A percentile compares a stretch with the other conserved stretches of the same genome.
Conservation (phyloP, 1,284 basidiomycete species). For the Exobasidium cylindrosporum region DNA sequence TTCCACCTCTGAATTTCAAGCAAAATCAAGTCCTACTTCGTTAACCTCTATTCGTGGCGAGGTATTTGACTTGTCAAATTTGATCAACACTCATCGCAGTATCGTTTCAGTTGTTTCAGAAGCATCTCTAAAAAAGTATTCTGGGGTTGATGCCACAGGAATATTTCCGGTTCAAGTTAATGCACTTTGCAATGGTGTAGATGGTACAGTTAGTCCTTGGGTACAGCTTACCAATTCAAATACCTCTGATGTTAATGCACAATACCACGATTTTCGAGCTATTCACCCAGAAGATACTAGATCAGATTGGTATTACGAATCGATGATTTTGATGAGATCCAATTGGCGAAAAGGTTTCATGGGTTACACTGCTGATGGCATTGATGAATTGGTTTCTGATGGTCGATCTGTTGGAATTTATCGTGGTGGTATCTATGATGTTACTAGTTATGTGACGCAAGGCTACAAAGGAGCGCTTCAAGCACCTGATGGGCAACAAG, state of each 20-base stretch:
- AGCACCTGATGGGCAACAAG: constrained; percentile 66
- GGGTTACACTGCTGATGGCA: constrained; percentile 76
- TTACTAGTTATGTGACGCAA: constrained; percentile 68
- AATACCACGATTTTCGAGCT: constrained; percentile 90
- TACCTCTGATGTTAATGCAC: constrained; percentile 68
- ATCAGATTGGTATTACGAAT: constrained; percentile 96
- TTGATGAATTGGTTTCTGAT: constrained; percentile 67
- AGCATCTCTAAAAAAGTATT: constrained; percentile 77
- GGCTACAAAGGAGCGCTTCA: constrained; percentile 56
- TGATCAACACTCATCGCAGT: constrained; percentile 61
- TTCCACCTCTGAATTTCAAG: constrained; percentile 70
- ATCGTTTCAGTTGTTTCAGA: constrained; percentile 72
- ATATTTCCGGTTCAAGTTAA: constrained; percentile 96
- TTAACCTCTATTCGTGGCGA: constrained; percentile 84
- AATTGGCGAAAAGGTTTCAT: constrained; percentile 82
- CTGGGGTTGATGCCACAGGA: constrained; percentile 70
- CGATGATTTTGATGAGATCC: constrained; percentile 70
- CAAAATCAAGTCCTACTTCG: constrained; percentile 70
- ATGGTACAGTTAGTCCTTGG: constrained; percentile 77
- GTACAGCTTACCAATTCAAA: constrained; percentile 77
- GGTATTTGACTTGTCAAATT: constrained; percentile 71
- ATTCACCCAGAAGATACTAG: constrained; percentile 73
- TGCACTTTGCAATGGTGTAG: constrained; percentile 84
- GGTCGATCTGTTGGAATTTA: constrained; percentile 74
- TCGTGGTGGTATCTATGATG: constrained; percentile 80